Conservation (phyloP, 1,284 basidiomycete genomes). For the Thelephora terrestris region DNA sequence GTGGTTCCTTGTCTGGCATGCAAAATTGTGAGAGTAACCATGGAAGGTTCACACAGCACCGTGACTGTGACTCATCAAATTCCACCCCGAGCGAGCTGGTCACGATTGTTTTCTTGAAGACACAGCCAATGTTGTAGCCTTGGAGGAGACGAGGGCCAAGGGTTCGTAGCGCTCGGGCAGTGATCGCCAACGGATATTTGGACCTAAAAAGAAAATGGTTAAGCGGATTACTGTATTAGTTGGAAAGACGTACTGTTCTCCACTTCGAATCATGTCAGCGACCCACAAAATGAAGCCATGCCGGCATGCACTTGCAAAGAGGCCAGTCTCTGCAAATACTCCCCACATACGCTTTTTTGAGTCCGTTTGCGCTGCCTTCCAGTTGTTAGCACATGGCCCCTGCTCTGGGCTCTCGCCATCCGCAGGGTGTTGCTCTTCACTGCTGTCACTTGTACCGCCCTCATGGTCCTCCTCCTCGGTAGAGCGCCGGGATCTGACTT, state of each 20-base stretch:
- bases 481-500: conserved; percentile 14
- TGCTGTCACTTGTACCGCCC: too few relatives aligned
- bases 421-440: neutral
- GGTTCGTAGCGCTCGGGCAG: conserved; percentile 15
- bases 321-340: conserved; percentile 24
- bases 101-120: conserved; percentile 18
- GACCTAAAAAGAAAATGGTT: conserved; percentile 16
- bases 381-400: conserved; percentile 20
- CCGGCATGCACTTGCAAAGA: conserved; percentile 23
- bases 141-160: conserved; percentile 5
- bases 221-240: neutral
- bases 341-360: conserved; percentile 21
- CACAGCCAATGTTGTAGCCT: conserved; percentile 28
- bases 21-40: conserved; percentile 22
- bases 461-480: conserved; percentile 6
- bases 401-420: neutral
- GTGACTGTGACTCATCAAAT: conserved; percentile 8
- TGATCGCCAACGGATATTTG: conserved; percentile 25
- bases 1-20: conserved; percentile 21
- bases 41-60: conserved; percentile 21
- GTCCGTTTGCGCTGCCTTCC: conserved; percentile 24
- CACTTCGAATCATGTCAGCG: conserved; percentile 22
- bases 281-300: conserved; percentile 19
- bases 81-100: conserved; percentile 17
- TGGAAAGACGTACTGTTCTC: conserved; percentile 23